Evolutionary conservation across 148 eudicot genomes (phyloP).

Genomic region (Spergularia bocconei): DNA sequence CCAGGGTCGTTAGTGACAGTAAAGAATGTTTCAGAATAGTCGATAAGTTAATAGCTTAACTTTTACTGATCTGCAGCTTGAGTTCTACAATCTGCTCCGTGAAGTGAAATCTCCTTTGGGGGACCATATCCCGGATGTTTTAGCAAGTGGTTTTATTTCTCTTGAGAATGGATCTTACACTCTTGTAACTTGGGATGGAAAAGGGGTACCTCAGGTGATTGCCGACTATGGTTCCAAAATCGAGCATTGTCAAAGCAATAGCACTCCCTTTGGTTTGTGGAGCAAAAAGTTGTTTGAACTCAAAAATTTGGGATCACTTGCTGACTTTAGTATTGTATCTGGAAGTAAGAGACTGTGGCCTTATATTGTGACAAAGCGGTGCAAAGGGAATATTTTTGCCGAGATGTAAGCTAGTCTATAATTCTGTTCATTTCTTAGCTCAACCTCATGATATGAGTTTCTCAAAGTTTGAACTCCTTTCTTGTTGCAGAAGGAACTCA

Average conservation of each 20-base stretch:
- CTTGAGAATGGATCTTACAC: constrained; percentile 57
- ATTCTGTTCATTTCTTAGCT: not conserved
- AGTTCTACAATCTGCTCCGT: constrained; percentile 67
- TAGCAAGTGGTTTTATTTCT: constrained; percentile 77
- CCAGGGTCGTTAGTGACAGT: constrained; percentile 1
- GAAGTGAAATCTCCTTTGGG: constrained; percentile 51
- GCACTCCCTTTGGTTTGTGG: constrained; percentile 69
- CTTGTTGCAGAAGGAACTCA: constrained; percentile 64
- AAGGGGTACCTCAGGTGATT: constrained; percentile 59
- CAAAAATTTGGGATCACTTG: constrained; percentile 41
- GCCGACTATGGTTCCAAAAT: constrained; percentile 31
- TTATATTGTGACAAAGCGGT: constrained; percentile 73
- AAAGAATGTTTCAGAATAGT: not conserved
- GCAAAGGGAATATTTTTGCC: constrained; percentile 72
- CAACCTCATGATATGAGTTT: not conserved
- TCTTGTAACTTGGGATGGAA: constrained; percentile 82
- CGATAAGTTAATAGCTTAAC: not conserved
- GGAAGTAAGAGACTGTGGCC: constrained; percentile 62
- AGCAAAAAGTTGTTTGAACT: constrained; percentile 55
- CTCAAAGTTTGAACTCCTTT: not conserved
- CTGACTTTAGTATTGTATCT: constrained; percentile 31
- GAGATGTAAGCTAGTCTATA: constrained; percentile 57
- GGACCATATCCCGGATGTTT: constrained; percentile 66
- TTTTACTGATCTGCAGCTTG: constrained; percentile 51
- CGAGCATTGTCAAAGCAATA: constrained; percentile 28